Percentiles rank a stretch among this genome's conserved stretches.
phyloP scores from a whole-genome alignment of 2,329 filamentous ascomycete genomes.

The Ophiocordyceps camponoti-leonardi region DNA sequence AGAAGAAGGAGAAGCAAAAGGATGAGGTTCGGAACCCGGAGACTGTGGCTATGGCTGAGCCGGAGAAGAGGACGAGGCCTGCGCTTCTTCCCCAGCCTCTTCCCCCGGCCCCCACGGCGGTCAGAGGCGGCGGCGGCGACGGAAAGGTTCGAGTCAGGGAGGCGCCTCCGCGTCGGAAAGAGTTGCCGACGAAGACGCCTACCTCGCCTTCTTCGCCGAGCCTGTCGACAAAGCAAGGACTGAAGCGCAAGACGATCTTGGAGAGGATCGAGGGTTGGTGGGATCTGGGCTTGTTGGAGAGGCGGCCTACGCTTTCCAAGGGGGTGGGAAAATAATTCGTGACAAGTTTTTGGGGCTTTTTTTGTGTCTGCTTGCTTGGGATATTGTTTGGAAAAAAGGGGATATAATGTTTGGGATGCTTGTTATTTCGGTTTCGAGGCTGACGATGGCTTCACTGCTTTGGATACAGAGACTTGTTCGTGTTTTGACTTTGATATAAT shows the following conservation, averaged over 20 bases:
- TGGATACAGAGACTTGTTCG: no score
- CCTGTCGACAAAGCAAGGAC: constrained; percentile 9
- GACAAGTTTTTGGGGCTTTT: background rate
- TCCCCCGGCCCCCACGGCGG: constrained; percentile 20
- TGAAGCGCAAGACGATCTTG: constrained; percentile 28
- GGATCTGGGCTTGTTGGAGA: constrained; percentile 32
- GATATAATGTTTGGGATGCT: background rate
- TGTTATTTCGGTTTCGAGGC: background rate
- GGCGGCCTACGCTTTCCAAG: constrained; percentile 15
- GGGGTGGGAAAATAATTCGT: background rate
- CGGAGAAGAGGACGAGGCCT: constrained; percentile 7
- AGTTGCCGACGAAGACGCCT: constrained; percentile 10
- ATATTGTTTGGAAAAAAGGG: background rate
- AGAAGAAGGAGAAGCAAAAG: background rate
- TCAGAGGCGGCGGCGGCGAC: constrained; percentile 7
- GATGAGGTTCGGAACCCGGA: constrained; percentile 17
- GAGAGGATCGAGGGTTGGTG: constrained; percentile 35
- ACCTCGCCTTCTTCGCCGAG: constrained; percentile 1
- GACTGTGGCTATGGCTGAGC: constrained; percentile 17
- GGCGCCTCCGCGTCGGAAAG: constrained; percentile 10
- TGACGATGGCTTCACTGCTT: background rate
- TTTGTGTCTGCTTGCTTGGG: background rate
- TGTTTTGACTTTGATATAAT: no score
- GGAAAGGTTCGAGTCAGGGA: constrained; percentile 8
- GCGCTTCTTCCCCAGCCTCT: constrained; percentile 10